A percentile compares a stretch with the other conserved stretches of the same genome.
Conservation (phyloP, 2,329 filamentous ascomycete species). For the Fusarium sp. region DNA sequence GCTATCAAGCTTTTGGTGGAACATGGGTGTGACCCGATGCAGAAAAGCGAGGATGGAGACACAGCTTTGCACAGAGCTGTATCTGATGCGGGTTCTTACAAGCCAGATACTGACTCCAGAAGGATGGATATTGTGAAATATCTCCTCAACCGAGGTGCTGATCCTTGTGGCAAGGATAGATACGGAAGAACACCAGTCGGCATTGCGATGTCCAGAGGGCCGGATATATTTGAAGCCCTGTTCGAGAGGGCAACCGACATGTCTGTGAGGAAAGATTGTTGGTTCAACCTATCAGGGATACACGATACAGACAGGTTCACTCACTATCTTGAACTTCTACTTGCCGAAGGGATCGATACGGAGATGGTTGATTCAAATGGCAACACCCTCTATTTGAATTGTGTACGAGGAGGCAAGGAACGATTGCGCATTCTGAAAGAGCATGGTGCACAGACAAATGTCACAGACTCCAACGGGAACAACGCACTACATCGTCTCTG, state of each 20-base stretch:
- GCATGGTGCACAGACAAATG: slow-evolving; percentile 7
- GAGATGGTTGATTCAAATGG: slow-evolving; percentile 3
- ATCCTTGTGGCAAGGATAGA: background rate
- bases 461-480: slow-evolving; percentile 11
- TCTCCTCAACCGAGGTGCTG: slow-evolving; percentile 23
- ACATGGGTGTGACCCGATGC: slow-evolving; percentile 18
- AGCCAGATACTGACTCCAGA: background rate
- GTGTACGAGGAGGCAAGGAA: background rate
- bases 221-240: slow-evolving; percentile 3
- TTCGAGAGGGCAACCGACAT: slow-evolving; percentile 7
- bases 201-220: background rate
- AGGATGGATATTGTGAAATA: slow-evolving; percentile 7
- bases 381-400: slow-evolving; percentile 20
- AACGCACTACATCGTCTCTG: slow-evolving; percentile 19
- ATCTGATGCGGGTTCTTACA: no score
- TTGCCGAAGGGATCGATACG: slow-evolving; percentile 22
- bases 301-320: background rate
- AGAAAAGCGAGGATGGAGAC: background rate
- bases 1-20: slow-evolving; percentile 20
- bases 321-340: slow-evolving; percentile 4
- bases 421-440: background rate
- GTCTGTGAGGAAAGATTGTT: background rate
- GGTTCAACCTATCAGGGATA: slow-evolving; percentile 8
- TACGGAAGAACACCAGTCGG: background rate
- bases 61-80: slow-evolving; percentile 1